These are phyloP conservation scores for Chlamydomonas sp. DNA, from an alignment of 139 green algal genomes.

Conservation along the genomic window DNA sequence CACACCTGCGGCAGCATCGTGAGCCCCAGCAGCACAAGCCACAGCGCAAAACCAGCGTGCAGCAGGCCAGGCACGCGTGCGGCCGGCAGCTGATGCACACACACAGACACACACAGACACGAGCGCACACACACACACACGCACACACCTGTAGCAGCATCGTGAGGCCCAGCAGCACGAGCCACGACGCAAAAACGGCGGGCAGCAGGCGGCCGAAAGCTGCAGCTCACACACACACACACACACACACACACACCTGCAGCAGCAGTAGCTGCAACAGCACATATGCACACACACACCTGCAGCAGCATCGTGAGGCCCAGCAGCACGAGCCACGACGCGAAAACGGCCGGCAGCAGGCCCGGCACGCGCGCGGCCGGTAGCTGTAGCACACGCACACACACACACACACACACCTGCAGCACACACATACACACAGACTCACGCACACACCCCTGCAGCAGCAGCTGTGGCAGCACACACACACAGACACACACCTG, in stretches of 20 bases:
- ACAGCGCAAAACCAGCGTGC: neutral
- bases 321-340: neutral
- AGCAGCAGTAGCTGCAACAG: no score
- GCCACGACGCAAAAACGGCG: neutral
- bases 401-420: no score
- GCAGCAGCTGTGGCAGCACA: no score
- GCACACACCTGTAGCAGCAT: conserved; percentile 20
- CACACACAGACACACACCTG: no score
- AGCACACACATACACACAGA: no score
- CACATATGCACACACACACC: no score
- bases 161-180: neutral
- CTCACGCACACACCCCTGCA: no score
- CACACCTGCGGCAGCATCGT: conserved; percentile 12
- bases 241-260: no score
- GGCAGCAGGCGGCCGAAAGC: conserved; percentile 25
- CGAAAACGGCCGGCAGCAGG: neutral
- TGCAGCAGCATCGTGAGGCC: conserved; percentile 10
- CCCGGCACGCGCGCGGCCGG: conserved; percentile 10
- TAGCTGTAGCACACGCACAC: no score
- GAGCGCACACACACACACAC: no score
- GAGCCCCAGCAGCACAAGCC: neutral
- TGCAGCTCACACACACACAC: no score
- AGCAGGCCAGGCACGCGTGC: conserved; percentile 12
- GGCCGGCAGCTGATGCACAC: conserved; percentile 18
- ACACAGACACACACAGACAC: no score